These are phyloP conservation scores for Davidsoniella neocaledoniae DNA, from an alignment of 2,329 filamentous ascomycete species.

Conservation along the genomic window DNA sequence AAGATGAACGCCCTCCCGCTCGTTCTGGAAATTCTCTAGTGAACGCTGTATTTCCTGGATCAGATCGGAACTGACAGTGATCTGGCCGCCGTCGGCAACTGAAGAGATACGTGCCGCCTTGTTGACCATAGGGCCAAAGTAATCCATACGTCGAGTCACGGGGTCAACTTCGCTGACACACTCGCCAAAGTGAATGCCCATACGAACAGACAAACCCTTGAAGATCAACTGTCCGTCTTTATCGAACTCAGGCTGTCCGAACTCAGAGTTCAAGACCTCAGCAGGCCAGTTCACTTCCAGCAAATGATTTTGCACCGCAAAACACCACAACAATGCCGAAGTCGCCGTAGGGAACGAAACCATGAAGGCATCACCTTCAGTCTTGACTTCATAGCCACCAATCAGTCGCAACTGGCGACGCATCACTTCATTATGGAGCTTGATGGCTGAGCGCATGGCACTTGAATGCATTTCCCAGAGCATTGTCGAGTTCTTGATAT, in stretches of 20 bases:
- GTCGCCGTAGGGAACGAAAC: constrained; percentile 95
- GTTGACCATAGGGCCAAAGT: constrained; percentile 99
- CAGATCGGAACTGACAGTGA: constrained; percentile 92
- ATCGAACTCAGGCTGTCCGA: constrained; percentile 69
- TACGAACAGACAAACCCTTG: constrained; percentile 82
- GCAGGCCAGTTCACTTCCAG: constrained; percentile 85
- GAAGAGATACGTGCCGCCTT: constrained; percentile 86
- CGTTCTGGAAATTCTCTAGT: constrained; percentile 75
- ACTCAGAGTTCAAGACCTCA: constrained; percentile 74
- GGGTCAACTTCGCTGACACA: constrained; percentile 92
- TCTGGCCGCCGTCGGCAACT: constrained; percentile 90
- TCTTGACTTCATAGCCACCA: constrained; percentile 97
- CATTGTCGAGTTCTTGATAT: constrained; percentile 96
- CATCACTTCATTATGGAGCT: constrained; percentile 95
- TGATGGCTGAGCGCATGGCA: constrained; percentile 93
- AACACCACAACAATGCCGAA: constrained; percentile 87
- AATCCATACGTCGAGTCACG: constrained; percentile 95
- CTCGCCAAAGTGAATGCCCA: constrained; percentile 93
- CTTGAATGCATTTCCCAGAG: constrained; percentile 91
- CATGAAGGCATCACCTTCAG: constrained; percentile 99
- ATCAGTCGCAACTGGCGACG: constrained; percentile 81
- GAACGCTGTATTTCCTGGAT: constrained; percentile 90
- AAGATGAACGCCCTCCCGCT: not conserved
- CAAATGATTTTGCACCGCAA: constrained; percentile 77
- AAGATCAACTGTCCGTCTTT: constrained; percentile 81